Conservation (phyloP, 495 filamentous ascomycete genomes). For the Massariosphaeria phaeospora region DNA sequence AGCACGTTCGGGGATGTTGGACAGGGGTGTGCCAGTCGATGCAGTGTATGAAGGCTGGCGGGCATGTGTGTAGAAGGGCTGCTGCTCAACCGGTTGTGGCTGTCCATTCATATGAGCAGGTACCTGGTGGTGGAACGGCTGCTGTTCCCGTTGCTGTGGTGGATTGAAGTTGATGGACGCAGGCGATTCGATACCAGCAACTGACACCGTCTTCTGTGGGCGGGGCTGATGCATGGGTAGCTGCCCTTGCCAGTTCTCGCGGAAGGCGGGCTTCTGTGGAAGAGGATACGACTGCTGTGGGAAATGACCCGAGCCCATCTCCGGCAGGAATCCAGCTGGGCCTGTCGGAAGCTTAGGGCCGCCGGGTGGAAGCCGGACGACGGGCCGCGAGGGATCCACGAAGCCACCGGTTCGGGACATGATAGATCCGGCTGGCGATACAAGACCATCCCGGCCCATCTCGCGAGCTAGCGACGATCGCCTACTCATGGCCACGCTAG, state of each 20-base stretch:
- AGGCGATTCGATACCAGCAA: conserved; percentile 90
- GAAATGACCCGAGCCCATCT: conserved; percentile 43
- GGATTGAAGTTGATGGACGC: conserved; percentile 63
- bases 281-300: conserved; percentile 52
- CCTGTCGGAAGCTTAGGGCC: conserved; percentile 29
- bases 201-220: conserved; percentile 89
- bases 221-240: conserved; percentile 95
- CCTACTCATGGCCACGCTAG: conserved; percentile 87
- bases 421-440: conserved; percentile 73
- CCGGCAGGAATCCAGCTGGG: conserved; percentile 22
- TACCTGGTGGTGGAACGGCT: conserved; percentile 90
- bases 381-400: conserved; percentile 61
- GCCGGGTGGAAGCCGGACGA: conserved; percentile 80
- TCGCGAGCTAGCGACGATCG: conserved; percentile 81
- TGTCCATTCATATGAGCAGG: conserved; percentile 62
- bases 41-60: conserved; percentile 72
- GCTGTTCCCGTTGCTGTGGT: conserved; percentile 66
- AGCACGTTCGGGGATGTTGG: conserved; percentile 89
- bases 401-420: conserved; percentile 58
- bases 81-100: conserved; percentile 50
- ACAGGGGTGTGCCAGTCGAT: conserved; percentile 78
- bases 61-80: conserved; percentile 51
- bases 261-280: conserved; percentile 67
- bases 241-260: conserved; percentile 67
- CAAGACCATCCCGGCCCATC: conserved; percentile 64